Evolutionary conservation across 345 rosid genomes (phyloP), one percentile per base, ranked within the genome.

Genomic region (Eutrema japonicum): DNA sequence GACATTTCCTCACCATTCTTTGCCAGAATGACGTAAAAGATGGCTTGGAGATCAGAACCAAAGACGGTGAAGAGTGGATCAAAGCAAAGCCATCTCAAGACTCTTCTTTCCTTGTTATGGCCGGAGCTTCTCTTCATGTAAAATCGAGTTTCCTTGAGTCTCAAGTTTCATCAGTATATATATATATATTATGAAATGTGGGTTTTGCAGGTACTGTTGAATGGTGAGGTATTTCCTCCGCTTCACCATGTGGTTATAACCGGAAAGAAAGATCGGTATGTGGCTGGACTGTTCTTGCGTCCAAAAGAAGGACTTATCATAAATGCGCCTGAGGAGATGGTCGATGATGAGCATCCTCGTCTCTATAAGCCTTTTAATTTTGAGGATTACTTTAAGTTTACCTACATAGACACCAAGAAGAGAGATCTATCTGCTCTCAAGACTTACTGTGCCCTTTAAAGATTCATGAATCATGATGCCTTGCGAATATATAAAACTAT

Each of bases 81-180:
- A 47, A 62, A 10, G 78, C 85, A 6, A 82, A 77, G 27, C 82
- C 80, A 42, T 66, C 82, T 12, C 87, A 84, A 40, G 47, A 75
- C 38, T 81, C 84, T 38, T 86, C 87, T 45, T 42, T 83, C 33
- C 47, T 67, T 6, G 83, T 86, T 70, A 45, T 88, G 1, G 78
- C 83, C 2, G 89, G 91, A 5, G 91, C 86, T 35, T 69, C 84
- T 80, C 61, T 70, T 76, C 74, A 67, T 71, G 84, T 90, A 66
- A 65, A 35, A 36, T 43, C 35, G 54, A 52, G 54, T 14, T 45
- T 53, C 37, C 56, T 26, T 64, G 41, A 53, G 10, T 43, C 48
- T 73, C 51, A 56, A 38, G 43, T 60, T 49, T 49, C 9, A 59
- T 29, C 0, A 32, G 12, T 7, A 2, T 29, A 13, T 30, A 35